These are phyloP conservation scores for Fusarium praegraminearum DNA, from an alignment of 2,329 filamentous ascomycete species.

Conservation along the genomic window DNA sequence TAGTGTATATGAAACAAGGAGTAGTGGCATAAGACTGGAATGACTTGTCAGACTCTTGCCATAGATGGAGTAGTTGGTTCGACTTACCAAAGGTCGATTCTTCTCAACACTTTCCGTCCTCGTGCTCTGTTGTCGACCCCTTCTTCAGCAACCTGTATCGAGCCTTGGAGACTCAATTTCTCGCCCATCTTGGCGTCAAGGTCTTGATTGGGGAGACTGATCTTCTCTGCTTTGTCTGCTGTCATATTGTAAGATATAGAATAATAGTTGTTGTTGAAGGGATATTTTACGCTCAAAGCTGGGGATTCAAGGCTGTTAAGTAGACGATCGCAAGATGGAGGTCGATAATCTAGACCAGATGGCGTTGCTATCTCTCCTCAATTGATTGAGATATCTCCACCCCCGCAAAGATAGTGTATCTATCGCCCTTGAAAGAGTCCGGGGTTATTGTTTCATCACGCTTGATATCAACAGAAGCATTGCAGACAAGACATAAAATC, in stretches of 20 bases:
- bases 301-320: constrained; percentile 1
- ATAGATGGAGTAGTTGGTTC: fast-evolving
- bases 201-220: background rate
- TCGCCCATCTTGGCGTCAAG: constrained; percentile 27
- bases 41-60: background rate
- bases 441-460: constrained; percentile 4
- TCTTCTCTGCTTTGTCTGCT: constrained; percentile 24
- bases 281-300: background rate
- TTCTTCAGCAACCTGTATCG: constrained; percentile 21
- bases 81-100: constrained; percentile 37
- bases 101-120: constrained; percentile 9
- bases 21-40: constrained; percentile 33
- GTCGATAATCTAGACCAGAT: background rate
- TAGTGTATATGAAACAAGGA: constrained; percentile 41
- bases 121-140: background rate
- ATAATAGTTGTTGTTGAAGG: background rate
- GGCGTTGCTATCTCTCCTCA: background rate
- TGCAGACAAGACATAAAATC: background rate
- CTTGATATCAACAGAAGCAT: background rate
- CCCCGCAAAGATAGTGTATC: constrained; percentile 18
- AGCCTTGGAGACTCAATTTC: constrained; percentile 31
- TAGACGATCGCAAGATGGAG: background rate
- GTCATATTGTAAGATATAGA: background rate
- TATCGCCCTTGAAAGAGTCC: background rate
- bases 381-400: constrained; percentile 16